These are phyloP conservation scores for Pleurotus tuoliensis DNA, from an alignment of 768 basidiomycete genomes.

Conservation along the genomic window DNA sequence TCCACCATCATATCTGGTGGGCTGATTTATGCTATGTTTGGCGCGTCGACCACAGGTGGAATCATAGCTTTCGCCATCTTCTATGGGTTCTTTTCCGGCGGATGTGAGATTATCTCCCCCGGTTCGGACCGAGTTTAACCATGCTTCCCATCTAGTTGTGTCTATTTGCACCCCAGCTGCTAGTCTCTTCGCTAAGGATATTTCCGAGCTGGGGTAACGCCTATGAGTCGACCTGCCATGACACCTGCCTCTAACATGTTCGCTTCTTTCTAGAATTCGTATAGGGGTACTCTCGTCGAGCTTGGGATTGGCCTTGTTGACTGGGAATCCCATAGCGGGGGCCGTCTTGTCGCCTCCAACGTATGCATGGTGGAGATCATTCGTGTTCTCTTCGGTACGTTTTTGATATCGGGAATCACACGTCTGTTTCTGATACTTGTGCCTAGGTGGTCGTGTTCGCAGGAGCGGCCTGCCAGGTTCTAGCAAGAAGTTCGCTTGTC, in stretches of 20 bases:
- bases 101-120: slow-evolving; percentile 29
- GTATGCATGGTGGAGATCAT: slow-evolving; percentile 36
- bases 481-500: slow-evolving; percentile 27
- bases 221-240: not conserved
- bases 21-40: slow-evolving; percentile 49
- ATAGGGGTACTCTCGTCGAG: slow-evolving; percentile 43
- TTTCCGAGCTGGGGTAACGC: slow-evolving; percentile 43
- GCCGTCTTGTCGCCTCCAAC: slow-evolving; percentile 37
- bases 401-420: not conserved
- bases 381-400: slow-evolving; percentile 42
- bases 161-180: slow-evolving; percentile 36
- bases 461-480: slow-evolving; percentile 27
- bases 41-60: slow-evolving; percentile 37
- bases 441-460: slow-evolving; percentile 29
- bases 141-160: slow-evolving; percentile 25
- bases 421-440: not conserved
- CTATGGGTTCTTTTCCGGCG: slow-evolving; percentile 56
- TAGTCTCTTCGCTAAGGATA: slow-evolving; percentile 33
- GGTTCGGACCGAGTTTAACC: not conserved
- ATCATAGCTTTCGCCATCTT: slow-evolving; percentile 41
- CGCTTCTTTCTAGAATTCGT: slow-evolving; percentile 29
- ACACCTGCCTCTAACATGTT: not conserved
- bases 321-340: slow-evolving; percentile 51
- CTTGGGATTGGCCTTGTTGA: slow-evolving; percentile 40
- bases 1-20: slow-evolving; percentile 35